Percentiles rank a stretch among this genome's conserved stretches.
These are phyloP conservation scores for Pseudomassariella vexata DNA, from an alignment of 2,329 filamentous ascomycete species.

Conservation along the genomic window DNA sequence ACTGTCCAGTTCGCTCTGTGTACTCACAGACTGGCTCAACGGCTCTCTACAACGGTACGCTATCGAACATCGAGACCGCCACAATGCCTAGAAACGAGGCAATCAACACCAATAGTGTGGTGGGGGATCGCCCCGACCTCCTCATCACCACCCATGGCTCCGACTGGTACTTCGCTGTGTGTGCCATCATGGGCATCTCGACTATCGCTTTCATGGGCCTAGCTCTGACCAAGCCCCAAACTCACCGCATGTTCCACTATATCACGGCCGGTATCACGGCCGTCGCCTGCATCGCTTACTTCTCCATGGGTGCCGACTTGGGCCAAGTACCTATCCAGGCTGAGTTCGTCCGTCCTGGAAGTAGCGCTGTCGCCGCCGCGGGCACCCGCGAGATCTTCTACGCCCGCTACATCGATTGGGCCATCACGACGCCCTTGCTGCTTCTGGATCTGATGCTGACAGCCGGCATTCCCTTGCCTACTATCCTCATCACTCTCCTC, in stretches of 20 bases:
- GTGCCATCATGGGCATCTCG: constrained; percentile 49
- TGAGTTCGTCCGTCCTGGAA: constrained; percentile 43
- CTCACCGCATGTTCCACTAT: constrained; percentile 58
- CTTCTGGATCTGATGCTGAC: constrained; percentile 59
- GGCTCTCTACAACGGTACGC: too few species aligned
- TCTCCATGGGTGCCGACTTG: constrained; percentile 61
- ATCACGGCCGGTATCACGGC: constrained; percentile 54
- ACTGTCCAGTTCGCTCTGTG: too few species aligned
- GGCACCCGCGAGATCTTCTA: constrained; percentile 60
- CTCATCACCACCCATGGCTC: constrained; percentile 54
- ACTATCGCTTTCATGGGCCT: constrained; percentile 49
- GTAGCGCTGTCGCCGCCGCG: constrained; percentile 37
- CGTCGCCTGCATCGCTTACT: constrained; percentile 58
- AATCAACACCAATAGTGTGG: constrained; percentile 36
- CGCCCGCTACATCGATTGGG: constrained; percentile 61
- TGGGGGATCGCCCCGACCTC: constrained; percentile 47
- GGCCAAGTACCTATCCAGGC: constrained; percentile 59
- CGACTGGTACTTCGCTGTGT: constrained; percentile 58
- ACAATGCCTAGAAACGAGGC: constrained; percentile 36
- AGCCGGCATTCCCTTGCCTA: constrained; percentile 58
- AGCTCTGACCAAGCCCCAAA: constrained; percentile 45
- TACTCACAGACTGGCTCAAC: too few species aligned
- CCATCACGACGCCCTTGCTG: constrained; percentile 57
- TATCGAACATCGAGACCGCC: background rate
- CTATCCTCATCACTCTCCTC: constrained; percentile 55